Percentiles rank a stretch among this genome's conserved stretches.
phyloP scores from a whole-genome alignment of 148 eudicot genomes.

The Agrostemma githago region DNA sequence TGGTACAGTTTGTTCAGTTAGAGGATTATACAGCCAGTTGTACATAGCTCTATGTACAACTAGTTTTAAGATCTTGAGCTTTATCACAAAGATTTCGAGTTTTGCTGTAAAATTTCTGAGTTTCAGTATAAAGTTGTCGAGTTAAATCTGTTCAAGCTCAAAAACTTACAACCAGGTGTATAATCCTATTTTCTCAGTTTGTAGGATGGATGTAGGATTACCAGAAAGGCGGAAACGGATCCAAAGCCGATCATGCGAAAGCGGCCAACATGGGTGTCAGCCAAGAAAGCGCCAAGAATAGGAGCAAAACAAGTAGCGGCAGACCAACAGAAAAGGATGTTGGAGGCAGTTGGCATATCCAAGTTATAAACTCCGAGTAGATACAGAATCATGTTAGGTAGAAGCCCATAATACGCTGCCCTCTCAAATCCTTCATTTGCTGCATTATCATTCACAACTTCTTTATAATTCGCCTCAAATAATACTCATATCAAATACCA shows the following conservation, averaged over 20 bases:
- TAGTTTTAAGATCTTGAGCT: too few species aligned
- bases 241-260: slow-evolving; percentile 44
- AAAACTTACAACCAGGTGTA: too few species aligned
- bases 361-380: slow-evolving; percentile 37
- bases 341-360: slow-evolving; percentile 32
- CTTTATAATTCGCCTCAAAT: not conserved
- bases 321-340: slow-evolving; percentile 36
- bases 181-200: too few species aligned
- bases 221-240: slow-evolving; percentile 38
- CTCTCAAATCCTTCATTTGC: slow-evolving; percentile 48
- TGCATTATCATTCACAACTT: slow-evolving; percentile 17
- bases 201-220: too few species aligned
- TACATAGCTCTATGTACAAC: too few species aligned
- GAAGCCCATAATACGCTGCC: slow-evolving; percentile 40
- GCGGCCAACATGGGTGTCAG: slow-evolving; percentile 49
- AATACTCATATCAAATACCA: too few species aligned
- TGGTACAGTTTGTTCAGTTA: too few species aligned
- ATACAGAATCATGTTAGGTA: slow-evolving; percentile 47
- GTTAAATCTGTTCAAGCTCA: too few species aligned
- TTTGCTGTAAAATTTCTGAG: too few species aligned
- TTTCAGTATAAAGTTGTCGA: too few species aligned
- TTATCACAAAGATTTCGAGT: too few species aligned
- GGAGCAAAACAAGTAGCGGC: slow-evolving; percentile 41
- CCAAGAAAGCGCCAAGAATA: slow-evolving; percentile 37
- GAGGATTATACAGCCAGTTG: too few species aligned